Percentiles rank a stretch among this genome's conserved stretches.
Conservation (phyloP, 108 stramenopile genomes). For the Phaeodactylum tricornutum region DNA sequence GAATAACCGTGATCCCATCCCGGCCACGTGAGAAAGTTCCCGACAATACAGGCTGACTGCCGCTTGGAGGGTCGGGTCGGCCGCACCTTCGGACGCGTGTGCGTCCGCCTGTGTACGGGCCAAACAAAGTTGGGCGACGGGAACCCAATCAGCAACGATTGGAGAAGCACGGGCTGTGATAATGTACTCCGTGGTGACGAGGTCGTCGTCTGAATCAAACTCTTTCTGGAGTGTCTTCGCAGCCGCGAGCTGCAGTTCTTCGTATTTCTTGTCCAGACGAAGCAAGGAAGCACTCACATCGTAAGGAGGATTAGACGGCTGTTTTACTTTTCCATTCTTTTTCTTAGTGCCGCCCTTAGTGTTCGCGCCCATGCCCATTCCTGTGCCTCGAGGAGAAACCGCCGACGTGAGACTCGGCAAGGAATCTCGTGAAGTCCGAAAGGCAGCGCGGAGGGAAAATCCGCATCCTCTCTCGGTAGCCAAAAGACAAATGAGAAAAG, state of each 20-base stretch:
- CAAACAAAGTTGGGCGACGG: slow-evolving; percentile 60
- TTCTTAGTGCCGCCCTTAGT: neutral
- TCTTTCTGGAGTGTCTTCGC: slow-evolving; percentile 30
- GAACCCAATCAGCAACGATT: slow-evolving; percentile 66
- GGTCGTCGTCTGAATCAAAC: slow-evolving; percentile 11
- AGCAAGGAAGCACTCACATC: slow-evolving; percentile 51
- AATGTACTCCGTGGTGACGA: slow-evolving; percentile 45
- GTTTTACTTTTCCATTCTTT: neutral
- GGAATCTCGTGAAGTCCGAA: no score
- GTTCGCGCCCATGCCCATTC: no score
- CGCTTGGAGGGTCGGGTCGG: slow-evolving; percentile 30
- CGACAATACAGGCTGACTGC: slow-evolving; percentile 69
- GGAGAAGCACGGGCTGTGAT: slow-evolving; percentile 35
- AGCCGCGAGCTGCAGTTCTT: slow-evolving; percentile 31
- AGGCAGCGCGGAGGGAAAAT: no score
- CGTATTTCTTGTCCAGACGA: slow-evolving; percentile 58
- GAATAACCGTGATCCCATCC: slow-evolving; percentile 46
- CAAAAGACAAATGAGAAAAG: no score
- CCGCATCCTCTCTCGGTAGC: no score
- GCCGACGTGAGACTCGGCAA: no score
- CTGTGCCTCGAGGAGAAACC: no score
- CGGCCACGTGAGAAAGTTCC: slow-evolving; percentile 50
- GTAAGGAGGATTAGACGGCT: slow-evolving; percentile 13
- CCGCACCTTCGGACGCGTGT: slow-evolving; percentile 12
- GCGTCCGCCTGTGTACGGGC: slow-evolving; percentile 28